Evolutionary conservation across 805 yeast genomes (phyloP), one percentile per base, ranked within the genome.

Genomic region (Teunomyces stri): DNA sequence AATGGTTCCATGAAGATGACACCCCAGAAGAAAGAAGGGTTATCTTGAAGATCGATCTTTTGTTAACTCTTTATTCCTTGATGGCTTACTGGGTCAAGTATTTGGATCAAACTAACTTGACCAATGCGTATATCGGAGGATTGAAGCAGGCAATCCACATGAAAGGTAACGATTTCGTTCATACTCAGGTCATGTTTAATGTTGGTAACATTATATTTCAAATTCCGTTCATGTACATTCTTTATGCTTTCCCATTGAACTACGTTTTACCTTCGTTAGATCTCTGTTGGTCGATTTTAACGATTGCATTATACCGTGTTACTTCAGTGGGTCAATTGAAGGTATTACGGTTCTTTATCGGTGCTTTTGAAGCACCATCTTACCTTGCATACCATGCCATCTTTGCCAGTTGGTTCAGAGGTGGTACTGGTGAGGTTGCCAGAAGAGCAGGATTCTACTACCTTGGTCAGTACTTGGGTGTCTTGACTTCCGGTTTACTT

Each of bases 61-160:
- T 65, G 21, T 54, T 69, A 34, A 64, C 73, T 9, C 49, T 68
- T 30, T 69, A 66, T 47, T 63, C 71, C 6, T 52, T 69, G 47
- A 54, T 63, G 56, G 57, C 80, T 1, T 84, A 84, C 61, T 85
- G 87, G 86, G 79, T 84, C 46, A 84, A 84, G 59, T 79, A 81
- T 46, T 66, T 85, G 42, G 89, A 85, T 57, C 75, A 74, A 47
- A 69, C 79, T 39, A 85, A 84, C 61, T 66, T 80, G 47, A 76
- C 75, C 50, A 82, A 84, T 56, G 89, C 89, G 1, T 85, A 83
- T 55, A 82, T 81, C 35, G 76, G 83, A 13, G 85, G 87, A 16
- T 72, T 85, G 79, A 64, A 75, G 49, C 81, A 76, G 53, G 82
- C 71, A 40, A 65, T 84, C 31, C 69, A 71, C 4, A 75, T 86